Base-by-base conservation (phyloP, 2,329 filamentous ascomycete species). In the Aspergillus sp. region DNA sequence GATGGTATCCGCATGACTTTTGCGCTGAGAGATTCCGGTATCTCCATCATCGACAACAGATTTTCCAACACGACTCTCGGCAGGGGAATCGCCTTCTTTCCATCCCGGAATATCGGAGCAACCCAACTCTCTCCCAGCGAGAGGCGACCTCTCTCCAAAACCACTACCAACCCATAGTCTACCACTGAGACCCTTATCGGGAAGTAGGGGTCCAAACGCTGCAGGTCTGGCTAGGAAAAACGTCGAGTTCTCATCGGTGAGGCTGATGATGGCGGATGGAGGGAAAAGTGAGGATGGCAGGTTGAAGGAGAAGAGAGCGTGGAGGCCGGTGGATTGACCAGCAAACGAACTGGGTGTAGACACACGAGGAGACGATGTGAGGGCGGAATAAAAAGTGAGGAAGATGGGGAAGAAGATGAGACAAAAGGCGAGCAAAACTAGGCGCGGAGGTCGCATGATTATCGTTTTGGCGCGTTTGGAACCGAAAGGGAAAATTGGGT, bases 161-260 rank as follows among this genome's bases (percentile, higher is more conserved):
- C 92, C 92, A 68, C 88, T 93, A 4, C 93, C 93, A 55, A 96
- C 89, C 93, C 93, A 98, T 51, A 99, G 79, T 71, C 93, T 89
- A 15, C 92, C 93, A 69, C 90, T 96, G 62, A 98, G 77, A 24
- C 95, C 93, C 57, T 84, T 85, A 12, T 80, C 74, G 0, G 90
- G 90, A 39, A 99, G 78, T 39, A 84, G 78, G 4, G 95, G 91
- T 0, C 95, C 95, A 76, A 98, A 99, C 39, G 91, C 93, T 53
- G 95, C 95, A 58, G 95, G 95, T 48, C 95, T 84, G 43, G 95
- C 93, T 55, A 96, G 83, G 77, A 99, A 99, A 66, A 96, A 96
- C 12, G 95, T 99, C 65, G 91, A 96, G 75, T 99, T 99, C 76
- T 99, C 95, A 75, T 98, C 92, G 69, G 93, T 96, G 60, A 99